Evolutionary conservation across 1,284 basidiomycete species (phyloP), one percentile per base, ranked within the genome.

Genomic region (Sutorius eximius): DNA sequence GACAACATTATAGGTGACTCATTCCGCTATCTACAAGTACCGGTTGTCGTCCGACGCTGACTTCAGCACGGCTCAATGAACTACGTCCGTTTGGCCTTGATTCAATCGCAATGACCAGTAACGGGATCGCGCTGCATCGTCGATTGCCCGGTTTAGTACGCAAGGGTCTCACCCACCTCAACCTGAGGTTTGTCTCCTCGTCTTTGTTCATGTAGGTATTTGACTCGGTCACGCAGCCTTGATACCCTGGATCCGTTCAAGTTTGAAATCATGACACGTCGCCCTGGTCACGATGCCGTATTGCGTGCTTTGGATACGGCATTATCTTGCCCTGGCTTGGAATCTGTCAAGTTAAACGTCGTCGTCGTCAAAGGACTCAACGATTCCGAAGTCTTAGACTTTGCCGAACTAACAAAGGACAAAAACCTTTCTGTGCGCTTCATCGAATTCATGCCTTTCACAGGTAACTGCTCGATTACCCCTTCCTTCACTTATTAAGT

Each of bases 371-470:
- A 85, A 65, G 88, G 83, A 9, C 72, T 95, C 42, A 95, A 95
- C 63, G 90, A 94, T 64, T 68, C 75, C 15, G 92, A 95, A 70
- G 76, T 93, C 2, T 69, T 83, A 4, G 85, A 90, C 56, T 95
- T 95, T 66, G 82, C 93, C 24, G 82, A 86, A 59, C 76, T 93
- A 70, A 92, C 91, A 5, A 82, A 79, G 62, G 73, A 87, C 44
- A 75, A 77, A 52, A 71, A 75, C 3, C 71, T 94, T 40, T 89
- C 84, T 41, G 82, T 94, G 22, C 83, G 93, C 18, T 93, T 95
- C 70, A 95, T 95, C 56, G 92, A 94, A 70, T 95, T 93, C 68
- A 95, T 95, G 93, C 93, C 93, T 9, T 95, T 95, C 68, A 88
- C 86, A 65, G 91, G 88, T 88, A 62, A 63, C 71, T 68, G 22